A percentile compares a stretch with the other conserved stretches of the same genome.
These are phyloP conservation scores for Eucalyptus guilfoylei DNA, from an alignment of 345 rosid genomes.

Conservation along the genomic window DNA sequence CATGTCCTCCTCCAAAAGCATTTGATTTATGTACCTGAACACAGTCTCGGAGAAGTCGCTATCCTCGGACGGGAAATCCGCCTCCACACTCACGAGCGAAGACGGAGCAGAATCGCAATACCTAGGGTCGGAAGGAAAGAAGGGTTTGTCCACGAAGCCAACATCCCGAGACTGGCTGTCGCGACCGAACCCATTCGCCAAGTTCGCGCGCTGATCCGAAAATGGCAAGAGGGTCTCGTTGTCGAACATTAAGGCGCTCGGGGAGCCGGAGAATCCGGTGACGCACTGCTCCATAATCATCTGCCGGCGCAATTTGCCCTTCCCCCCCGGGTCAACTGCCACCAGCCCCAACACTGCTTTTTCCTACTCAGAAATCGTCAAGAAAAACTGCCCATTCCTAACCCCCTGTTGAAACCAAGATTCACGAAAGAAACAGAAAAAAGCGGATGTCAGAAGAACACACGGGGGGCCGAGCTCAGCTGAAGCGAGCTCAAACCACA, in stretches of 20 bases:
- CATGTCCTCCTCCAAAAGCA: slow-evolving; percentile 59
- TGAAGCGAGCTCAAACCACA: background rate
- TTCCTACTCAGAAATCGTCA: background rate
- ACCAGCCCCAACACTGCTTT: background rate
- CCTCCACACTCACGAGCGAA: slow-evolving; percentile 6
- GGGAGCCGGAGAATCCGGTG: background rate
- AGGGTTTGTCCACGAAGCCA: slow-evolving; percentile 9
- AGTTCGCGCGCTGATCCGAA: slow-evolving; percentile 5
- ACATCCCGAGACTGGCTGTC: slow-evolving; percentile 4
- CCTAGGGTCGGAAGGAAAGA: slow-evolving; percentile 4
- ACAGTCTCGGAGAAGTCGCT: slow-evolving; percentile 35
- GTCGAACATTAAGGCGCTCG: slow-evolving; percentile 12
- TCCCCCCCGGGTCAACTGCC: background rate
- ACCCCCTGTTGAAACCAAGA: background rate
- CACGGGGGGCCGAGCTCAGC: background rate
- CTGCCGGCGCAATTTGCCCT: background rate
- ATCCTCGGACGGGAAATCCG: slow-evolving; percentile 31
- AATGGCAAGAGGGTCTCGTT: slow-evolving; percentile 12
- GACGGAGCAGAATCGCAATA: background rate
- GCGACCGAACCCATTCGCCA: background rate
- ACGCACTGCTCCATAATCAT: background rate
- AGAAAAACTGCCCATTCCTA: background rate
- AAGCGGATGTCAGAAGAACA: background rate
- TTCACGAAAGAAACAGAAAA: background rate
- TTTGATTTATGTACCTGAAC: slow-evolving; percentile 40